A percentile compares a stretch with the other conserved stretches of the same genome.
phyloP scores from a whole-genome alignment of 2,329 filamentous ascomycete genomes.

The Neodidymelliopsis sp. region DNA sequence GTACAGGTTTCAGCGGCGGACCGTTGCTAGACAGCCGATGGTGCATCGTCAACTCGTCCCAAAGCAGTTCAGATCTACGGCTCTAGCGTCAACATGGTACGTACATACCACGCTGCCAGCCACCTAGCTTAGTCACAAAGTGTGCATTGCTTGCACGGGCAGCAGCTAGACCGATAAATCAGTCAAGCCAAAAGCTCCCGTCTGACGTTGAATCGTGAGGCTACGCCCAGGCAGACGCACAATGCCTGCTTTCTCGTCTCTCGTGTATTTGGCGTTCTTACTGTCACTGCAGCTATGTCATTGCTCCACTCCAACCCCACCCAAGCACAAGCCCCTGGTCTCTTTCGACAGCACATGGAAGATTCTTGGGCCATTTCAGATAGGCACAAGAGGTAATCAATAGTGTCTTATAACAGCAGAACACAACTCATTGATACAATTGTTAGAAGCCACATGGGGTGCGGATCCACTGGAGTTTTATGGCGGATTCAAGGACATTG shows the following conservation, averaged over 20 bases:
- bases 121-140: constrained; percentile 19
- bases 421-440: constrained; percentile 25
- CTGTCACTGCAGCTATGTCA: constrained; percentile 24
- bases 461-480: constrained; percentile 63
- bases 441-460: constrained; percentile 64
- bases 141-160: background rate
- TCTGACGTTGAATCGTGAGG: background rate
- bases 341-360: constrained; percentile 56
- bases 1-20: constrained; percentile 27
- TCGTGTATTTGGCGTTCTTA: constrained; percentile 5
- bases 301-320: constrained; percentile 29
- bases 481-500: constrained; percentile 60
- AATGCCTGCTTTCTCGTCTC: constrained; percentile 5
- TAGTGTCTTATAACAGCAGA: background rate
- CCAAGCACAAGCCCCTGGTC: constrained; percentile 31
- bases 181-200: background rate
- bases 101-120: constrained; percentile 13
- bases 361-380: constrained; percentile 64
- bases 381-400: constrained; percentile 64
- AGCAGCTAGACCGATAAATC: background rate
- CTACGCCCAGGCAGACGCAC: background rate
- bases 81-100: constrained; percentile 22
- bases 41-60: constrained; percentile 32
- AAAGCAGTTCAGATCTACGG: constrained; percentile 29
- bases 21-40: constrained; percentile 21